Base-by-base conservation (phyloP, 2,329 filamentous ascomycete genomes). In the Calycina herbarum region DNA sequence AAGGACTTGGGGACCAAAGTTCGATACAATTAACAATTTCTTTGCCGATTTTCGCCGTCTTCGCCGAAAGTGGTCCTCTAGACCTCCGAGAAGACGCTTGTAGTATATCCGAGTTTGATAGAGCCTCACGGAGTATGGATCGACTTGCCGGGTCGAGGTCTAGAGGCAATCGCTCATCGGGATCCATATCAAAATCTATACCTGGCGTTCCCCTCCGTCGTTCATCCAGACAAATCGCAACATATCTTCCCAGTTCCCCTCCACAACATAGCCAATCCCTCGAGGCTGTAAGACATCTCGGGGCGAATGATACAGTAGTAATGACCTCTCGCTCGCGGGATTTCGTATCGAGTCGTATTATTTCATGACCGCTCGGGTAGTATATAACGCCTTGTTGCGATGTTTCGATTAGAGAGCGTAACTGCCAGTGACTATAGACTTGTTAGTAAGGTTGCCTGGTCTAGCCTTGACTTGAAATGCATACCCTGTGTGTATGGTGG, bases 221-320 rank as follows among this genome's bases (percentile, higher is more conserved):
- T 54, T 74, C 67, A 45, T 71, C 71, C 20, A 76, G 63, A 61
- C 69, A 70, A 56, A 76, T 68, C 6, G 71, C 69, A 56, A 73
- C 89, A 75, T 96, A 97, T 75, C 96, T 90, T 65, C 95, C 95
- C 70, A 88, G 87, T 73, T 96, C 90, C 66, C 94, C 94, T 58
- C 94, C 95, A 58, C 94, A 92, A 73, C 92, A 97, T 45, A 98
- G 85, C 90, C 92, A 98, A 62, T 93, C 93, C 73, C 91, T 86
- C 62, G 88, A 89, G 7, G 92, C 91, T n/a, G 92, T 90, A 6
- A 97, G 86, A 77, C 94, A 98, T 79, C 92, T 86, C n/a, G 94
- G 91, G 72, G 78, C 85, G 78, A 89, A 95, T 70, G 83, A 87
- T 70, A 94, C 82, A 35, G 88, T 82, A 62, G 87, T 92, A 77